Base-by-base conservation (phyloP, 1,284 basidiomycete genomes). In the Sanghuangporus weigelae region DNA sequence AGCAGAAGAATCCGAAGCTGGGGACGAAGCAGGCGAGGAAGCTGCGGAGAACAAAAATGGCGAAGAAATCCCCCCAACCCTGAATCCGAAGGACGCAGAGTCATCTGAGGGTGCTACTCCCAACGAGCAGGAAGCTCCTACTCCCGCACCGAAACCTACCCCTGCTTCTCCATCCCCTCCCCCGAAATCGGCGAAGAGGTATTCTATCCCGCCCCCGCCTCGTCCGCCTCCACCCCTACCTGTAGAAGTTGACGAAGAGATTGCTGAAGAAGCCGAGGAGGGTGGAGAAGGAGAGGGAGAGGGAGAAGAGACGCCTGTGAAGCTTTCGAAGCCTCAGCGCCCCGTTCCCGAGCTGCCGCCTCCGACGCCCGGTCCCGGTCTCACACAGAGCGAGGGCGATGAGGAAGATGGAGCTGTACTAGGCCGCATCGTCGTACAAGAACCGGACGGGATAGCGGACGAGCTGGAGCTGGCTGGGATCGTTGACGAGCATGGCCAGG, bases 121-220 rank as follows among this genome's bases (percentile, higher is more conserved):
- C 62, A n/a, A 46, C 26, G 46, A 57, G 19, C 55, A 54, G 21
- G 40, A 65, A 1, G 60, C 63, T 4, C 38, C 19, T 16, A 49
- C 54, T 62, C 14, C 66, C 57, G 49, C 60, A 11, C 48, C 12
- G 10, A 11, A n/a, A 50, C 2, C 16, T n/a, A 26, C 48, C 12
- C 2, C 7, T 51, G 12, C 55, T 14, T 36, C 31, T 57, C 51
- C 26, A 11, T 7, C 26, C 4, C 26, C 36, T 3, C 51, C 51
- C 1, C 3, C 36, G 26, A 31, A 61, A 19, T 56, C 63, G 26
- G 23, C 42, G 57, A 49, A 54, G 36, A 16, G 39, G 16, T 57
- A 55, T 11, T 57, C 61, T 16, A 54, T 63, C 35, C 59, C 67
- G 11, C 63, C 65, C 56, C 64, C 63, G 21, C 65, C 66, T 21